Percentiles rank a stretch among this genome's conserved stretches.
phyloP scores from a whole-genome alignment of 441 rosid species.

The Aleurites moluccanus region DNA sequence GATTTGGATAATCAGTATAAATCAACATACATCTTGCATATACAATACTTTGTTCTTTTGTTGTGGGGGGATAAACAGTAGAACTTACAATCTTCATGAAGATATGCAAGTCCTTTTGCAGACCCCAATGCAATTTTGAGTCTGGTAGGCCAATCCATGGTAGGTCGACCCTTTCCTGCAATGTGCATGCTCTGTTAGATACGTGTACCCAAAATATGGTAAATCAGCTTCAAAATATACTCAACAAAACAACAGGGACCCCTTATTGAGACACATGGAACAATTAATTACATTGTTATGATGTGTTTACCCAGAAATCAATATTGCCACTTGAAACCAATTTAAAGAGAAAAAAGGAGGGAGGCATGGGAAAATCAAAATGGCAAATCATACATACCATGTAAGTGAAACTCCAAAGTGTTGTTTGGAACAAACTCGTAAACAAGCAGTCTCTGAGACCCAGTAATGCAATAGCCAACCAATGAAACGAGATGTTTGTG shows the following conservation, averaged over 20 bases:
- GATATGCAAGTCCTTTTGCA: slow-evolving; percentile 96
- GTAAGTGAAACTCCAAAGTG: slow-evolving; percentile 91
- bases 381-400: slow-evolving; percentile 45
- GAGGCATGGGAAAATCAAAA: neutral
- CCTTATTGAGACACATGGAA: neutral
- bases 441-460: slow-evolving; percentile 76
- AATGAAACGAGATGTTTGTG: slow-evolving; percentile 94
- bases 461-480: slow-evolving; percentile 90
- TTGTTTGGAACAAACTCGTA: slow-evolving; percentile 95
- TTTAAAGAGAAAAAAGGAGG: neutral
- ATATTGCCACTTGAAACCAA: neutral
- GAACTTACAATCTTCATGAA: slow-evolving; percentile 94
- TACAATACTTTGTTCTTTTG: neutral
- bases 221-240: neutral
- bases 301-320: neutral
- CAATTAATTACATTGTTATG: neutral
- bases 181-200: slow-evolving; percentile 24
- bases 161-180: slow-evolving; percentile 80
- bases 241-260: neutral
- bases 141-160: slow-evolving; percentile 84
- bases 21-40: neutral
- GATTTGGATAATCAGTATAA: slow-evolving; percentile 3
- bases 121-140: slow-evolving; percentile 91
- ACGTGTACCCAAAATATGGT: neutral
- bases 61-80: neutral